Percentiles rank a stretch among this genome's conserved stretches.
phyloP scores from a whole-genome alignment of 106 monocot species.

The Chionographis japonica region DNA sequence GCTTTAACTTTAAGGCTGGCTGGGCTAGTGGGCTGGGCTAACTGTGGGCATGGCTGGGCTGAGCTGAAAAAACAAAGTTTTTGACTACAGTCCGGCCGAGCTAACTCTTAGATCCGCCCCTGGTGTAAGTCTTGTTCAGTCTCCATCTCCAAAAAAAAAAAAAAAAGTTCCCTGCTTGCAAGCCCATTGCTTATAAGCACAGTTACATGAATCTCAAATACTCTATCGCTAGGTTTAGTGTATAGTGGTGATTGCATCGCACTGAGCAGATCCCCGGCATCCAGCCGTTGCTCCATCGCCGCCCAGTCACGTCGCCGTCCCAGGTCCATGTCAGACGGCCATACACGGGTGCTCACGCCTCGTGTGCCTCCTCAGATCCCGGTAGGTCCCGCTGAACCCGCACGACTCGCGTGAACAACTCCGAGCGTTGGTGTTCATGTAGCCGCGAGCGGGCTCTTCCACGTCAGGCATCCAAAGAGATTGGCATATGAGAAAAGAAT shows the following conservation, averaged over 20 bases:
- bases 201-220: no score
- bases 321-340: neutral
- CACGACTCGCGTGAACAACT: constrained; percentile 4
- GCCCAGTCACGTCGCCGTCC: neutral
- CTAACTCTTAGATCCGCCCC: no score
- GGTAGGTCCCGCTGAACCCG: constrained; percentile 6
- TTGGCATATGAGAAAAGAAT: neutral
- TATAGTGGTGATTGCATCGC: neutral
- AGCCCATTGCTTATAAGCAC: no score
- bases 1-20: no score
- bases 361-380: constrained; percentile 6
- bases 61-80: no score
- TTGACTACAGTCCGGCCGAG: no score
- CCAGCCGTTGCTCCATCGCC: neutral
- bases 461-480: neutral
- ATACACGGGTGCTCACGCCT: neutral
- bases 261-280: neutral
- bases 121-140: no score
- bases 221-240: no score
- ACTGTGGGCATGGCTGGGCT: no score
- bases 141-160: no score
- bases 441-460: neutral
- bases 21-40: no score
- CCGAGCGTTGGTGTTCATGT: constrained; percentile 8
- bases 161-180: no score